A percentile compares a stretch with the other conserved stretches of the same genome.
Evolutionary conservation across 768 basidiomycete genomes (phyloP).

Genomic region (Crepidotus variabilis): DNA sequence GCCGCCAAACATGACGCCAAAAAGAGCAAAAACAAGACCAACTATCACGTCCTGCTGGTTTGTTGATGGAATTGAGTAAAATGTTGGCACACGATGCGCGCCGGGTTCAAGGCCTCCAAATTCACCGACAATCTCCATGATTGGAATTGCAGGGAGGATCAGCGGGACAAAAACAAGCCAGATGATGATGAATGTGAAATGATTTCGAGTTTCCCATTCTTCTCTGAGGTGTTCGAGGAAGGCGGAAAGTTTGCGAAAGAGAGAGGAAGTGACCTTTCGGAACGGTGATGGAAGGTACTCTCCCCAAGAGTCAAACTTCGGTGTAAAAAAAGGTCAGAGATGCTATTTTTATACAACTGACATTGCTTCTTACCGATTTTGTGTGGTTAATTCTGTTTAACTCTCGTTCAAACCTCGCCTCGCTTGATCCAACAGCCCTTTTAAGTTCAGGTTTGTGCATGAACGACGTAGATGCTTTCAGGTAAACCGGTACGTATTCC

Average conservation of each 20-base stretch:
- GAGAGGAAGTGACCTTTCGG: too few relatives aligned
- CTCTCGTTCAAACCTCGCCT: not conserved
- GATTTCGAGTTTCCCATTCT: too few relatives aligned
- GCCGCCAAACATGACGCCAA: conserved; percentile 1
- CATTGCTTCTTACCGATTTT: not conserved
- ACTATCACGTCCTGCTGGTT: not conserved
- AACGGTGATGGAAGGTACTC: too few relatives aligned
- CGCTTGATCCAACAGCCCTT: not conserved
- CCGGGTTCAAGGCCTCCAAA: not conserved
- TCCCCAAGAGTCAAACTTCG: too few relatives aligned
- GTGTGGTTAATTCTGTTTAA: not conserved
- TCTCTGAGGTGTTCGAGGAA: too few relatives aligned
- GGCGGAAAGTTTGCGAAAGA: too few relatives aligned
- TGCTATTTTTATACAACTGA: too few relatives aligned
- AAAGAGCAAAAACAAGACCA: not conserved
- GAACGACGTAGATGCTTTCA: not conserved
- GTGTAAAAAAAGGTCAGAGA: too few relatives aligned
- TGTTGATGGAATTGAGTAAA: not conserved
- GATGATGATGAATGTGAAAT: not conserved
- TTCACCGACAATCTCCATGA: not conserved
- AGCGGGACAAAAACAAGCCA: not conserved
- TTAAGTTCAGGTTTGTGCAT: not conserved
- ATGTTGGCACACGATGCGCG: not conserved
- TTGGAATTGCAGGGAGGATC: not conserved
- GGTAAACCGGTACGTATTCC: conserved; percentile 2